Conservation (phyloP, 495 filamentous ascomycete genomes). For the Podospora comata region DNA sequence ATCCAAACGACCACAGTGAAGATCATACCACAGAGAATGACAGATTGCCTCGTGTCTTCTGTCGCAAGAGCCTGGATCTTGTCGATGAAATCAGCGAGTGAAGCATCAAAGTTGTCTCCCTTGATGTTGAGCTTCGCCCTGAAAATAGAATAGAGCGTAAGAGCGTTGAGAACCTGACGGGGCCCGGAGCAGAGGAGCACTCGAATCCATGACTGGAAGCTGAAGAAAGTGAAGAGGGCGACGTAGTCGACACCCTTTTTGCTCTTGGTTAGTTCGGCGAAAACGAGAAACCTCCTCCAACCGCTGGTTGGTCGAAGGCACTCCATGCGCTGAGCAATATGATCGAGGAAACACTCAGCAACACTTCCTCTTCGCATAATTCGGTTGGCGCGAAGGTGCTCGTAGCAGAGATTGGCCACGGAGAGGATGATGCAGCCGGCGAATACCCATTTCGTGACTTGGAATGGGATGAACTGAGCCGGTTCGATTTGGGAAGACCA, state of each 20-base stretch:
- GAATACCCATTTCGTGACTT: slow-evolving; percentile 82
- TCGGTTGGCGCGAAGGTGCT: slow-evolving; percentile 71
- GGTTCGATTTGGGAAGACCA: slow-evolving; percentile 56
- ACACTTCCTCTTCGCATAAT: slow-evolving; percentile 81
- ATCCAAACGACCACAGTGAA: slow-evolving; percentile 92
- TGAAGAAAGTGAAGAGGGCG: slow-evolving; percentile 90
- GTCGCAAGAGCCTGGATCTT: slow-evolving; percentile 70
- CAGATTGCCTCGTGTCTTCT: slow-evolving; percentile 68
- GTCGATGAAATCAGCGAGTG: slow-evolving; percentile 63
- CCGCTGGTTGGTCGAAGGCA: slow-evolving; percentile 65
- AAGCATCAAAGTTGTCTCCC: slow-evolving; percentile 53
- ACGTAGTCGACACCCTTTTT: slow-evolving; percentile 88
- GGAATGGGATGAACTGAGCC: slow-evolving; percentile 55
- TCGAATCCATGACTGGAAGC: slow-evolving; percentile 89
- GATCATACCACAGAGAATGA: slow-evolving; percentile 82
- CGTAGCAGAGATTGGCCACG: slow-evolving; percentile 68
- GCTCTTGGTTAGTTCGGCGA: slow-evolving; percentile 85
- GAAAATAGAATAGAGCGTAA: slow-evolving; percentile 78
- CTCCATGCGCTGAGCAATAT: slow-evolving; percentile 75
- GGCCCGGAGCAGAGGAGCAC: slow-evolving; percentile 87
- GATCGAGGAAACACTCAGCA: slow-evolving; percentile 87
- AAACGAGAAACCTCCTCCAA: slow-evolving; percentile 87
- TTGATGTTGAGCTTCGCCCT: slow-evolving; percentile 63
- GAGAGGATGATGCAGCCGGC: slow-evolving; percentile 83
- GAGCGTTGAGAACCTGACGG: slow-evolving; percentile 80